Conservation (phyloP, 2,329 filamentous ascomycete genomes). For the Pyricularia pennisetigena region DNA sequence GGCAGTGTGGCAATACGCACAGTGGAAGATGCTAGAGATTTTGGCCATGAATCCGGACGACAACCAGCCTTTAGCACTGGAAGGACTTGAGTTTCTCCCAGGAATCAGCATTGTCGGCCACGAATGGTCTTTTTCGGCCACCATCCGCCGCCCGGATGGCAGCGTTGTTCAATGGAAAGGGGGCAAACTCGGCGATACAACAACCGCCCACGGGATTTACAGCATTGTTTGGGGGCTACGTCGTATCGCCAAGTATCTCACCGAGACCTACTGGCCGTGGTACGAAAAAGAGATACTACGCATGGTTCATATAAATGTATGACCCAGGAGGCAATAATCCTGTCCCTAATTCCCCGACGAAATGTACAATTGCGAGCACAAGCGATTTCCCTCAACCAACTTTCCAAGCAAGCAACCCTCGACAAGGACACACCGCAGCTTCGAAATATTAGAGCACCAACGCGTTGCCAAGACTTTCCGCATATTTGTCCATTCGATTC, state of each 20-base stretch:
- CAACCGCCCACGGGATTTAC: neutral
- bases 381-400: no score
- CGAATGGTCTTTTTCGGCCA: neutral
- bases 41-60: neutral
- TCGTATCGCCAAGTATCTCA: neutral
- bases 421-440: no score
- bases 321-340: no score
- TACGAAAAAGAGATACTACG: neutral
- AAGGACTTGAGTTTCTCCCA: neutral
- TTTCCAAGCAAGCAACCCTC: no score
- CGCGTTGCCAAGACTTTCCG: no score
- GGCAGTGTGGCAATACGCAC: neutral
- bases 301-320: neutral
- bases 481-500: no score
- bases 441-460: no score
- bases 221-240: neutral
- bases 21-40: conserved; percentile 1
- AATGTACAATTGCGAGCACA: no score
- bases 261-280: neutral
- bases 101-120: neutral
- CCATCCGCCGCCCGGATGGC: neutral
- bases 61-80: neutral
- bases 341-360: no score
- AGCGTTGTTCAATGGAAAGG: neutral
- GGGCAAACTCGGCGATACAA: neutral